Base-by-base conservation (phyloP, 2,329 filamentous ascomycete species). In the Cercospora nicotianae region DNA sequence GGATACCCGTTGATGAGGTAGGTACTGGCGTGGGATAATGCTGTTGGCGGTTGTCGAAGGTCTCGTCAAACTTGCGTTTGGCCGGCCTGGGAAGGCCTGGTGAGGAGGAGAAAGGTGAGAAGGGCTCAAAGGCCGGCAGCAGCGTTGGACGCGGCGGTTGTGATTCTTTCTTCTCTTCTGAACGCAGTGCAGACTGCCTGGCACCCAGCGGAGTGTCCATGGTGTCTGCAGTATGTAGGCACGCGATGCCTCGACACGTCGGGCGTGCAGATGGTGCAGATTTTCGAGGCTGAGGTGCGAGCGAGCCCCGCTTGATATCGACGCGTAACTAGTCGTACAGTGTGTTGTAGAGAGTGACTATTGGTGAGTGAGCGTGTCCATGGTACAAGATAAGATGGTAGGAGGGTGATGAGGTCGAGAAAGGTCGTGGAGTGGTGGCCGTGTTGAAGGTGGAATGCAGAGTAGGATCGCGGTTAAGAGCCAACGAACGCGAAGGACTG, bases 1-100 rank as follows among this genome's bases (percentile, higher is more conserved):
- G 84, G 75, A 97, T 92, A 75, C 92, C 92, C 57, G 94, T 97
- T 73, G 93, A 96, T 3, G 95, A 98, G 4, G 94, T 97, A 20
- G 94, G 94, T 69, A 96, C 87, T 1, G 95, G 95, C 2, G 95
- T 98, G 51, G 95, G 95, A 81, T 98, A 98, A 75, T 81, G 83
- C 77, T 90, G 93, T 73, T 80, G 69, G 80, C 80, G 65, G 80
- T 83, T 70, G 71, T 77, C 72, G 77, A 81, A 67, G 86, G 87
- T 58, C 68, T 82, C 82, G 64, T 80, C 79, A 73, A 81, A 83
- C 76, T 89, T 90, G 77, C 90, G 88, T 82, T 93, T 94, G 60
- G 90, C 86, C 48, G 71, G 42, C 64, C 90, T 86, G 60, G 90
- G 90, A 61, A 93, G 87, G 65, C 83, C 86, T 2, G 91, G 91